Conservation (phyloP, 1,284 basidiomycete species). For the Pterulicium gracile region DNA sequence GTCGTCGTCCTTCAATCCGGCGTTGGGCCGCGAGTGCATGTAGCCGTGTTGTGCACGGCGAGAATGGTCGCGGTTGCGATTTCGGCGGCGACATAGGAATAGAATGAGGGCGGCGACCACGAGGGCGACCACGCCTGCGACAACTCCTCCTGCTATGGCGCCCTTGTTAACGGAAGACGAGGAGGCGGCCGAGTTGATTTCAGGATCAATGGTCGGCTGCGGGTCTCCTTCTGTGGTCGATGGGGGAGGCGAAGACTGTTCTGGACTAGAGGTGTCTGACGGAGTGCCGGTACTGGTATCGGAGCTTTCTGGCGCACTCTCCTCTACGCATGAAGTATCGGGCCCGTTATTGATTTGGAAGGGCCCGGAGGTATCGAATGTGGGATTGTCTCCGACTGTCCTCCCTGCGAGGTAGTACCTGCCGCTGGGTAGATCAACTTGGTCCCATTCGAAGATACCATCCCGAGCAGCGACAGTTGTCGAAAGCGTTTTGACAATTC, state of each 20-base stretch:
- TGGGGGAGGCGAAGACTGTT: too few species aligned
- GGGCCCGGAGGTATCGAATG: background rate
- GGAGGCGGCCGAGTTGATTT: constrained; percentile 5
- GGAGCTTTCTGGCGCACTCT: too few species aligned
- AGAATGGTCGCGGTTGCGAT: background rate
- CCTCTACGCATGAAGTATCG: background rate
- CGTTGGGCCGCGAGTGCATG: background rate
- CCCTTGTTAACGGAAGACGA: constrained; percentile 19
- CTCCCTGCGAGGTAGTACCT: background rate
- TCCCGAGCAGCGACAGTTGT: background rate
- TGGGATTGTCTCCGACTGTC: background rate
- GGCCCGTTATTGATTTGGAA: background rate
- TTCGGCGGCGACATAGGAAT: constrained; percentile 13
- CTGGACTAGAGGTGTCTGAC: background rate
- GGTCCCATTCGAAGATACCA: background rate
- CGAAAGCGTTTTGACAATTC: background rate
- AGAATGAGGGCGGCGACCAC: constrained; percentile 24
- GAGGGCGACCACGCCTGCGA: constrained; percentile 25
- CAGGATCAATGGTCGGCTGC: background rate
- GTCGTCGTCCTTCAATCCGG: background rate
- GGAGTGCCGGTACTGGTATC: background rate
- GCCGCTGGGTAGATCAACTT: background rate
- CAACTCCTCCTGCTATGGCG: constrained; percentile 28
- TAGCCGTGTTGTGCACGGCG: background rate
- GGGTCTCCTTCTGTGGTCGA: background rate